Conservation (phyloP, 2,329 filamentous ascomycete genomes). For the Cytospora piceae region DNA sequence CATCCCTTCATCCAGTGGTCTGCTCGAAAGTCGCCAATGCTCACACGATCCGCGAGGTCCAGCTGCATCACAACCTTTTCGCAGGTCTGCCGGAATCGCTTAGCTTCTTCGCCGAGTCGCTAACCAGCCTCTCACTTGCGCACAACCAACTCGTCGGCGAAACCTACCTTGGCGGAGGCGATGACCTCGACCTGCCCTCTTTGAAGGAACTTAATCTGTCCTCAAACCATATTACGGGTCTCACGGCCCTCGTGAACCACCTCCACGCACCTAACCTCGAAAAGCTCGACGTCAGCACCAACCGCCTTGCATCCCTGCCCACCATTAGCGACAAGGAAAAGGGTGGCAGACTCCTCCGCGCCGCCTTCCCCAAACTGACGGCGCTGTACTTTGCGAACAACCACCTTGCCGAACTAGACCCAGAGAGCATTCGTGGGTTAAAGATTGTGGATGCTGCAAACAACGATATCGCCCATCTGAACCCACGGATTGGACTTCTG, state of each 20-base stretch:
- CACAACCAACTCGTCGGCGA: conserved; percentile 72
- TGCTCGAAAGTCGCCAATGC: conserved; percentile 58
- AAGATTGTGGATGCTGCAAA: conserved; percentile 78
- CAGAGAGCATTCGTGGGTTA: conserved; percentile 74
- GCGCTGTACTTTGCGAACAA: conserved; percentile 81
- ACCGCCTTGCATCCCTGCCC: conserved; percentile 76
- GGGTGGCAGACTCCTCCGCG: conserved; percentile 51
- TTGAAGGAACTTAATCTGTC: conserved; percentile 78
- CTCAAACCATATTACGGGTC: conserved; percentile 71
- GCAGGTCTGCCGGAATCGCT: conserved; percentile 71
- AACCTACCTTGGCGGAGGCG: conserved; percentile 60
- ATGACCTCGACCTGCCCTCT: conserved; percentile 69
- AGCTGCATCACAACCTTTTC: conserved; percentile 79
- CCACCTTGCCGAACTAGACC: conserved; percentile 71
- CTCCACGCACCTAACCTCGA: conserved; percentile 76
- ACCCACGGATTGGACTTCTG: conserved; percentile 79
- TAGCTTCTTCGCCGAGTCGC: conserved; percentile 68
- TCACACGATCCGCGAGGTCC: conserved; percentile 60
- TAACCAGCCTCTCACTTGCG: conserved; percentile 74
- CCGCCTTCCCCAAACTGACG: conserved; percentile 69
- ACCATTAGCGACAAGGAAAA: conserved; percentile 34
- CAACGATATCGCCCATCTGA: conserved; percentile 83
- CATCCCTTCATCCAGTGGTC: conserved; percentile 60
- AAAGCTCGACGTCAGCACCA: conserved; percentile 80
- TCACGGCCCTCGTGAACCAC: conserved; percentile 66